Evolutionary conservation across 1,139 yeast species (phyloP), one percentile per base, ranked within the genome.

Genomic region (Yamadazyma dushanensis): DNA sequence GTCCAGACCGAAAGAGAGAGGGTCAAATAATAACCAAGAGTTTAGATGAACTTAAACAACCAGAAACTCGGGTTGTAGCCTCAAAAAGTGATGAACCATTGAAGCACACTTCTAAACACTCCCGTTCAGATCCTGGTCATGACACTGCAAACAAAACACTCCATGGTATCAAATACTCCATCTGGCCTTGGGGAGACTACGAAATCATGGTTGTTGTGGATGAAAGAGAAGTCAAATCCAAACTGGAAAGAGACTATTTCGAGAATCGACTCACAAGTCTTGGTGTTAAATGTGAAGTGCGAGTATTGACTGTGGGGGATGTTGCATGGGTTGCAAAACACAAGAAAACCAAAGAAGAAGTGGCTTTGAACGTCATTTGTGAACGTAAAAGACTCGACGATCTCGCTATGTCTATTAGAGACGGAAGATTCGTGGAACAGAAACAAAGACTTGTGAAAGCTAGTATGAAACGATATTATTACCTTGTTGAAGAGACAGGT

Each of bases 371-470:
- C 52, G 81, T 77, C 44, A 83, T 92, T 18, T 73, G 94, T 38
- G 99, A 94, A 59, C 71, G 99, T 26, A 94, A 94, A 58, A 66
- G 96, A 39, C 60, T 89, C 29, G 96, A 87, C 54, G 99, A 94
- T 65, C 72, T 94, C 50, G 83, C 85, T 0, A 56, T 71, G 31
- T 86, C 96, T 35, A 89, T 94, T 30, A 73, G 76, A 43, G 98
- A 92, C 59, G 96, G 96, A 3, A 66, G 99, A 35, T 90, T 79
- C 47, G 66, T 71, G 41, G 98, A 92, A 55, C 99, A 92, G 54
- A 90, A 92, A 54, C 65, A 72, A 17, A 72, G 99, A 36, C 64
- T 92, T 40, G 73, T 71, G 34, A 75, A 80, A 53, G 75, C 94
- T 0, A 87, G 85, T 0, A 66, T 90, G 55, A 66, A 67, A 21